Conservation (phyloP, 495 filamentous ascomycete species). For the Daldinia bambusicola region DNA sequence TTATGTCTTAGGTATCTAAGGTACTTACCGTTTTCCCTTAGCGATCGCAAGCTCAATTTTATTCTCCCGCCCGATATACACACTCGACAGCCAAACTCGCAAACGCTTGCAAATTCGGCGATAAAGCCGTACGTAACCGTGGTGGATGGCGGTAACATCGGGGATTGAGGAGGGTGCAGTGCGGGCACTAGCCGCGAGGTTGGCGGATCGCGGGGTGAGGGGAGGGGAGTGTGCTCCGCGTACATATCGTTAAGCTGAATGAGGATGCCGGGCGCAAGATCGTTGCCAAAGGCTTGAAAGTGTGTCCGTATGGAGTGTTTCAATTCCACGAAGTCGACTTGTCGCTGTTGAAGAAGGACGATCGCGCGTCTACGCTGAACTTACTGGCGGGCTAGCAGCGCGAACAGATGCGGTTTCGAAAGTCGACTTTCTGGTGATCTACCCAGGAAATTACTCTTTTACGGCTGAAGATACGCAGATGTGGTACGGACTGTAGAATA, state of each 20-base stretch:
- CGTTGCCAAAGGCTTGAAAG: slow-evolving; percentile 26
- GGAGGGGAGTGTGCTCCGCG: slow-evolving; percentile 11
- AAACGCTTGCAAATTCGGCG: slow-evolving; percentile 24
- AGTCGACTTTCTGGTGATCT: slow-evolving; percentile 40
- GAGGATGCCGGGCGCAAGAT: slow-evolving; percentile 34
- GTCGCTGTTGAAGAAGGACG: slow-evolving; percentile 37
- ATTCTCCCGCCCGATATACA: neutral
- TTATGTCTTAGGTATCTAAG: too few species aligned
- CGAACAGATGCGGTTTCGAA: neutral
- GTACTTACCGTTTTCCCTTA: too few species aligned
- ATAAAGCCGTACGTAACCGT: slow-evolving; percentile 39
- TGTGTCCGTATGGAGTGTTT: slow-evolving; percentile 31
- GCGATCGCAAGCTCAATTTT: neutral
- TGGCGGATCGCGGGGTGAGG: slow-evolving; percentile 1
- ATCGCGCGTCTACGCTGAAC: slow-evolving; percentile 42
- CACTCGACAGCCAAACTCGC: slow-evolving; percentile 22
- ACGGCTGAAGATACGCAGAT: slow-evolving; percentile 11
- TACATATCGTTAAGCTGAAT: slow-evolving; percentile 45
- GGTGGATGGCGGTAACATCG: slow-evolving; percentile 42
- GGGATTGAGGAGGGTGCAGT: slow-evolving; percentile 41
- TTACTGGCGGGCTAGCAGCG: slow-evolving; percentile 10
- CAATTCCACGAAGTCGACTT: slow-evolving; percentile 42
- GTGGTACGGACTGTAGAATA: neutral
- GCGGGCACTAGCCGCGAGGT: slow-evolving; percentile 37
- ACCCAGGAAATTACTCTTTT: slow-evolving; percentile 34